Percentiles rank a stretch among this genome's conserved stretches.
Conservation (phyloP, 345 rosid genomes). For the Eucalyptus cloeziana region DNA sequence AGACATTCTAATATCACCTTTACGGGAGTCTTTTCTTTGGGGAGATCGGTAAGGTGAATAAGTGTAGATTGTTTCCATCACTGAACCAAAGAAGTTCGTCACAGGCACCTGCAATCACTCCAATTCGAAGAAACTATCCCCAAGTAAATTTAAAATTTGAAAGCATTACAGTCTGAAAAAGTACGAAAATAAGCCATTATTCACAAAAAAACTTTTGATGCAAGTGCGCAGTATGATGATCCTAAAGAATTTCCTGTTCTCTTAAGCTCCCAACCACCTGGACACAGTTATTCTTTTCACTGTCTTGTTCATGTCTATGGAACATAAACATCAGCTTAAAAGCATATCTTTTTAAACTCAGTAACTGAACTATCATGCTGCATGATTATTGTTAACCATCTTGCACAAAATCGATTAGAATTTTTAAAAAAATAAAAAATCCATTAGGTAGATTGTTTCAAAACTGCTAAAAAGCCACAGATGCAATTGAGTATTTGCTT, state of each 20-base stretch:
- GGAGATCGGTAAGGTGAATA: constrained; percentile 52
- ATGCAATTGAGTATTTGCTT: not conserved
- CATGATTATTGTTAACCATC: not conserved
- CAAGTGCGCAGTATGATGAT: not conserved
- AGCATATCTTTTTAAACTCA: not conserved
- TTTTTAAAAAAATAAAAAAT: not conserved
- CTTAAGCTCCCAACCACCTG: not conserved
- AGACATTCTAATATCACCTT: constrained; percentile 6
- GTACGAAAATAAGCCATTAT: not conserved
- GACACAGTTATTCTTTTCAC: not conserved
- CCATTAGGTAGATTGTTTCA: not conserved
- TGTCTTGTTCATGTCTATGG: not conserved
- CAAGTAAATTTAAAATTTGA: not conserved
- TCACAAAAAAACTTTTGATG: not conserved
- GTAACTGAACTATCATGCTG: not conserved
- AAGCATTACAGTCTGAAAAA: not conserved
- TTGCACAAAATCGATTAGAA: not conserved
- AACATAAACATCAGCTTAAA: not conserved
- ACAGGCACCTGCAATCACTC: constrained; percentile 55
- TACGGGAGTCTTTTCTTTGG: constrained; percentile 15
- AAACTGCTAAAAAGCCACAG: not conserved
- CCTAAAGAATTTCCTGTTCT: not conserved
- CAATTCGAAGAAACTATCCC: not conserved
- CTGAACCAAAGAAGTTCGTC: constrained; percentile 93
- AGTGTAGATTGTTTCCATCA: constrained; percentile 88